Evolutionary conservation across 1,284 basidiomycete species (phyloP).

Genomic region (Blastosporella zonata): DNA sequence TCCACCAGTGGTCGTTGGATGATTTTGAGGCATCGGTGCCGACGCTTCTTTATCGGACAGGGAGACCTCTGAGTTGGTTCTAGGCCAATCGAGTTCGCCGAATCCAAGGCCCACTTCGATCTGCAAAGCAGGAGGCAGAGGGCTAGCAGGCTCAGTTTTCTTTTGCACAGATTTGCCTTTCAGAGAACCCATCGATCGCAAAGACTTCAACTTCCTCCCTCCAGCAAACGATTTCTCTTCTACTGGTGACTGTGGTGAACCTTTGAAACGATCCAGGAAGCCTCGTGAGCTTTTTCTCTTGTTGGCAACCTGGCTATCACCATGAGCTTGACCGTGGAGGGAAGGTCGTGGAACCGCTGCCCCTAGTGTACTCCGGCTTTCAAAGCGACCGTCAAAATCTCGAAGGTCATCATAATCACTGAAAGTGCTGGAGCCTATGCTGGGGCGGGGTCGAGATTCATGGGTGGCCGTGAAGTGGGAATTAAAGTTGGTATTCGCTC

Average conservation of each 20-base stretch:
- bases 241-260: conserved; percentile 40
- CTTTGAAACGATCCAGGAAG: conserved; percentile 61
- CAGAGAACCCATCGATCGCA: conserved; percentile 78
- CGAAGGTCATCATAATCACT: conserved; percentile 83
- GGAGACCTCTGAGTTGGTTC: conserved; percentile 28
- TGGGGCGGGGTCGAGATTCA: conserved; percentile 51
- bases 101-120: conserved; percentile 62
- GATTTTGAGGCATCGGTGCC: conserved; percentile 23
- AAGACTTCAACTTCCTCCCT: conserved; percentile 62
- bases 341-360: conserved; percentile 35
- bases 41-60: conserved; percentile 23
- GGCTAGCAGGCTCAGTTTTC: conserved; percentile 40
- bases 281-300: conserved; percentile 63
- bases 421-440: conserved; percentile 60
- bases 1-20: conserved; percentile 23
- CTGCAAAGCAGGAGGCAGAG: conserved; percentile 48
- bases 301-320: conserved; percentile 31
- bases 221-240: conserved; percentile 35
- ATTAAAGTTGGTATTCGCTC: conserved; percentile 30
- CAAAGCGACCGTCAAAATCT: conserved; percentile 81
- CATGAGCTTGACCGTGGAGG: conserved; percentile 29
- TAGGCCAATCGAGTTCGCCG: conserved; percentile 53
- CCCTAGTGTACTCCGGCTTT: conserved; percentile 71
- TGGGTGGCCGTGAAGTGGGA: conserved; percentile 33
- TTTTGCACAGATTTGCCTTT: conserved; percentile 46